Percentiles rank a stretch among this genome's conserved stretches.
phyloP scores from a whole-genome alignment of 305 asterid species.

The Fraxinus floribunda region DNA sequence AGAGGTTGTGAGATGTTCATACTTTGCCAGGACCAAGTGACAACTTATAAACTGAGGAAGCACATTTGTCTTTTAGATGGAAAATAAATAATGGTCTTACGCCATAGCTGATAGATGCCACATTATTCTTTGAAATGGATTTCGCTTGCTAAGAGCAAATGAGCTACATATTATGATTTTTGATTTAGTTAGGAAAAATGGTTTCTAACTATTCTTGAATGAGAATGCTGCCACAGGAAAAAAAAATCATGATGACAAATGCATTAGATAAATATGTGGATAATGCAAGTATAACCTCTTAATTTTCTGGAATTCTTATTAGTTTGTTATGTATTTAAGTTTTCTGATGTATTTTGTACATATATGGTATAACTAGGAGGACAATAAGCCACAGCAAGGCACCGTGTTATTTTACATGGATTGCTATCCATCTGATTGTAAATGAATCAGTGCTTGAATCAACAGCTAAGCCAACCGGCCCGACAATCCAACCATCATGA shows the following conservation, averaged over 20 bases:
- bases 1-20: constrained; percentile 71
- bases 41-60: too few relatives aligned
- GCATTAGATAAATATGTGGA: neutral
- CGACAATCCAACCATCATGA: too few relatives aligned
- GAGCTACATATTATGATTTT: neutral
- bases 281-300: neutral
- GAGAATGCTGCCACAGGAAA: neutral
- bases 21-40: too few relatives aligned
- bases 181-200: neutral
- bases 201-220: neutral
- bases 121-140: neutral
- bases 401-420: too few relatives aligned
- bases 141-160: neutral
- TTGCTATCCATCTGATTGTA: too few relatives aligned
- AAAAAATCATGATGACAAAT: neutral
- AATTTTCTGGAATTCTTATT: neutral
- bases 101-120: neutral
- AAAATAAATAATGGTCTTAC: neutral
- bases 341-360: neutral
- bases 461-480: too few relatives aligned
- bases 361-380: neutral
- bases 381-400: neutral
- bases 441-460: too few relatives aligned
- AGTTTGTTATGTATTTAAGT: neutral
- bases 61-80: too few relatives aligned